Evolutionary conservation across 2,329 filamentous ascomycete genomes (phyloP).

Genomic region (Sporothrix phasma): DNA sequence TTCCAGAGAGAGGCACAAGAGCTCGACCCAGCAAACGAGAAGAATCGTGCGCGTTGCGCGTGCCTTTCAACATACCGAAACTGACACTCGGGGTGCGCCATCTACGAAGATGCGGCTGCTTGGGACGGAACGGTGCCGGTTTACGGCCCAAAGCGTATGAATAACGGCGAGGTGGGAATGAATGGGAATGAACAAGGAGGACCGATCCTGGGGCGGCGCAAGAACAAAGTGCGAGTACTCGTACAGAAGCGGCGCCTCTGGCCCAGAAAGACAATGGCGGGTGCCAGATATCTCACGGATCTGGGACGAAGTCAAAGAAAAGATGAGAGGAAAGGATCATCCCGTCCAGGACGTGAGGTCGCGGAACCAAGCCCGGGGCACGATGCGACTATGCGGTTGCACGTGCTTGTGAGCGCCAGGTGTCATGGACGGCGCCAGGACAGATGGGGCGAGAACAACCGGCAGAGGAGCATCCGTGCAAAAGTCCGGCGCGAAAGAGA

Average conservation of each 20-base stretch:
- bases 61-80: background rate
- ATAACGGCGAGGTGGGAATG: no score
- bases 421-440: background rate
- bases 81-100: background rate
- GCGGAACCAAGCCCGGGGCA: background rate
- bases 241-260: no score
- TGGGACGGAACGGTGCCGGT: background rate
- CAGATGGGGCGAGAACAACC: background rate
- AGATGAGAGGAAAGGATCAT: background rate
- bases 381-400: background rate
- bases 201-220: no score
- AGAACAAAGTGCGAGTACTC: no score
- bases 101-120: background rate
- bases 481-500: no score
- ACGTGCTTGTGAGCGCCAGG: background rate
- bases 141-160: no score
- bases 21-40: no score
- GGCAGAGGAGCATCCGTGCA: no score
- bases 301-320: no score
- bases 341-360: background rate
- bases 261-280: no score
- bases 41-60: background rate
- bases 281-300: no score
- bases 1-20: background rate
- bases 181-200: background rate